Conservation (phyloP, 306 rosid genomes). For the Ammopiptanthus mongolicus region DNA sequence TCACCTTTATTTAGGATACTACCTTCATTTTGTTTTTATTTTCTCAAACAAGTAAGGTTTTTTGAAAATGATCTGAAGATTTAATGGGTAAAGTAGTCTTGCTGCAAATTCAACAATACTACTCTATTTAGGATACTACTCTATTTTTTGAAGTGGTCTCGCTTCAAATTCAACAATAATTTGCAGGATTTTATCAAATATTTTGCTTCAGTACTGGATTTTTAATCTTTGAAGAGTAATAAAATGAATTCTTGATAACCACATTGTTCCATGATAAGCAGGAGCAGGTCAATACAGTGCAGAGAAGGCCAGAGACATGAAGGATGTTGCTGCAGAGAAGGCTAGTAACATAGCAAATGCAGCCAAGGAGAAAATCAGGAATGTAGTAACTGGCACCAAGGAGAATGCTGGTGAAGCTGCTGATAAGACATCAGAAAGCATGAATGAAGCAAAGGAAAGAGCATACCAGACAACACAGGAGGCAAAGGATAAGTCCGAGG, state of each 20-base stretch:
- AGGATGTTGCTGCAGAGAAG: constrained; percentile 36
- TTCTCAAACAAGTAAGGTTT: not conserved
- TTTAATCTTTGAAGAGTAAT: not conserved
- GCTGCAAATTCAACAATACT: not conserved
- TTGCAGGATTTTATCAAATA: not conserved
- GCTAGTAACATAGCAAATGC: constrained; percentile 12
- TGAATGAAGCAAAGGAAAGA: not conserved
- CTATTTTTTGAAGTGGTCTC: too few species aligned
- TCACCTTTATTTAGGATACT: not conserved
- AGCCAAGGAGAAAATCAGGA: constrained; percentile 30
- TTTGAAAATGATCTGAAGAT: too few species aligned
- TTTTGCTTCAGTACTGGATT: not conserved
- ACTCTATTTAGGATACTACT: too few species aligned
- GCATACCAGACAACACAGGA: not conserved
- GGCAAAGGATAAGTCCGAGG: not conserved
- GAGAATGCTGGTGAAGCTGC: not conserved
- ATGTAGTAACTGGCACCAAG: constrained; percentile 5
- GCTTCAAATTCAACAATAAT: too few species aligned
- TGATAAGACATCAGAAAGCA: not conserved
- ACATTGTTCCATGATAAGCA: constrained; percentile 8
- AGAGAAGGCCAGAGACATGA: constrained; percentile 39
- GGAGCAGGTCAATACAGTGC: constrained; percentile 44
- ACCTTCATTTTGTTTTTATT: too few species aligned
- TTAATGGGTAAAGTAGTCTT: not conserved
- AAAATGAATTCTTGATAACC: not conserved